Percentiles rank a stretch among this genome's conserved stretches.
phyloP scores from a whole-genome alignment of 2,329 filamentous ascomycete genomes.

The Fulvia fulva region DNA sequence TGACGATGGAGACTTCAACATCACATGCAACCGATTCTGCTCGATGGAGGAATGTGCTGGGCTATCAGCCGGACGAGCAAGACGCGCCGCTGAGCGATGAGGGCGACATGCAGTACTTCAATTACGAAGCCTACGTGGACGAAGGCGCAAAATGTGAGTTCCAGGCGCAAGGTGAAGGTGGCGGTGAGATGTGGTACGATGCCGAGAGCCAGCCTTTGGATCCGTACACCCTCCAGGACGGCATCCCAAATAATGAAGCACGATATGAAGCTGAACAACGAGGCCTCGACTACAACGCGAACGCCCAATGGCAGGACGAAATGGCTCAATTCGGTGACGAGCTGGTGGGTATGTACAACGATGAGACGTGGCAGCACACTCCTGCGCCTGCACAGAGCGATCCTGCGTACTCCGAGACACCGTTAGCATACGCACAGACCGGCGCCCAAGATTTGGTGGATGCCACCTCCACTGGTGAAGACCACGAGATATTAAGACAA shows the following conservation, averaged over 20 bases:
- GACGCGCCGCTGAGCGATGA: neutral
- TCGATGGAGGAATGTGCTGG: neutral
- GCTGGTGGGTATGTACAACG: neutral
- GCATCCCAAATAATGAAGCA: neutral
- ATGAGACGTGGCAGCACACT: neutral
- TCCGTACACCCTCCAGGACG: neutral
- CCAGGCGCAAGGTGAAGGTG: neutral
- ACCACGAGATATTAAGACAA: neutral
- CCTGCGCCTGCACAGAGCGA: neutral
- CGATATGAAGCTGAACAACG: neutral
- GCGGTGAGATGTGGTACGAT: neutral
- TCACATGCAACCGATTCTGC: neutral
- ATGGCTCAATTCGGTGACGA: neutral
- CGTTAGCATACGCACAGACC: neutral
- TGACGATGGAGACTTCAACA: neutral
- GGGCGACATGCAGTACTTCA: constrained; percentile 3
- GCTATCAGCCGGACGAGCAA: neutral
- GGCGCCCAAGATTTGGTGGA: neutral
- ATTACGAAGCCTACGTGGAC: constrained; percentile 1
- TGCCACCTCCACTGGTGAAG: neutral
- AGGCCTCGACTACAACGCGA: neutral
- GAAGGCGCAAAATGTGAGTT: neutral
- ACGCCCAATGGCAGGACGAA: neutral
- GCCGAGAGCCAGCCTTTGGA: neutral
- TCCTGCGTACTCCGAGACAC: neutral